Percentiles rank a stretch among this genome's conserved stretches.
phyloP scores from a whole-genome alignment of 345 rosid species.

The Xanthoceras sorbifolium region DNA sequence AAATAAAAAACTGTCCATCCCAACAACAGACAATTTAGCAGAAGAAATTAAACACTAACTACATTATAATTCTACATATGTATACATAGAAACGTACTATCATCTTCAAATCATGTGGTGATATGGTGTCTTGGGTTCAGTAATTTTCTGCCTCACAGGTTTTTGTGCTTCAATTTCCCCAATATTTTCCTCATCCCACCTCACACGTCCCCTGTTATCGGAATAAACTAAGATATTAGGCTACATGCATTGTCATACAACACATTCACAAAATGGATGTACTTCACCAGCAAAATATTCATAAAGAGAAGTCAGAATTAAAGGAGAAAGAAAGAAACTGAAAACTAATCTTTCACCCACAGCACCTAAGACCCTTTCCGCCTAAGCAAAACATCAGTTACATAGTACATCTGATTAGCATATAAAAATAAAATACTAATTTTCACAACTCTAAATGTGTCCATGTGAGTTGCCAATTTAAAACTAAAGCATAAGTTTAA shows the following conservation, averaged over 20 bases:
- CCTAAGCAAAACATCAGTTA: background rate
- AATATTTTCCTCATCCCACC: conserved; percentile 86
- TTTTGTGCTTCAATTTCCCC: conserved; percentile 94
- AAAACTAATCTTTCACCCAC: background rate
- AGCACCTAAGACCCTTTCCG: background rate
- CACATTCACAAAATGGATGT: background rate
- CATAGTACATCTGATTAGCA: background rate
- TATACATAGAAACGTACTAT: conserved; percentile 49
- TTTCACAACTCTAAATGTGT: background rate
- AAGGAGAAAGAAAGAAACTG: background rate
- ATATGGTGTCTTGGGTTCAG: conserved; percentile 97
- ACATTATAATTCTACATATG: background rate
- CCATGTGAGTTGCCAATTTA: background rate
- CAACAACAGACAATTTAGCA: background rate
- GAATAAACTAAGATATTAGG: conserved; percentile 24
- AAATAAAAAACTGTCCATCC: background rate
- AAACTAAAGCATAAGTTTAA: background rate
- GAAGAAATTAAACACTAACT: conserved; percentile 9
- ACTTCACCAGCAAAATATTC: background rate
- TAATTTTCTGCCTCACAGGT: conserved; percentile 95
- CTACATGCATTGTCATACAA: background rate
- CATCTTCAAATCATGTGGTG: conserved; percentile 90
- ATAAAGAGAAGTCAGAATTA: background rate
- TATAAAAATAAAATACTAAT: background rate
- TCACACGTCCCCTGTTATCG: conserved; percentile 61